These are phyloP conservation scores for Misopates orontium DNA, from an alignment of 257 asterid genomes.

Conservation along the genomic window DNA sequence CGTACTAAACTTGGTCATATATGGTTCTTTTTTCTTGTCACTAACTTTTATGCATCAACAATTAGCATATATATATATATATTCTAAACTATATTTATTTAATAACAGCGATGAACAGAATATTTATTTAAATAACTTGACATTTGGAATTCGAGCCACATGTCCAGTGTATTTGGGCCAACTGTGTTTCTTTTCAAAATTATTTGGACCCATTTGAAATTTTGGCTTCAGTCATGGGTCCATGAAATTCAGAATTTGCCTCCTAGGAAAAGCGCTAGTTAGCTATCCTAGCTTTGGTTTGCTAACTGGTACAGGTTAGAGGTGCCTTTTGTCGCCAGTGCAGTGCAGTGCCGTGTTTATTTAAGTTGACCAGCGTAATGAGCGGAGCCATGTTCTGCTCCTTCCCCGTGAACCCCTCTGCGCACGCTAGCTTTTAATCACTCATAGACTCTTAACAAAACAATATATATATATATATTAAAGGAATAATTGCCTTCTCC, in stretches of 20 bases:
- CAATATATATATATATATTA: no score
- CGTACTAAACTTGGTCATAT: no score
- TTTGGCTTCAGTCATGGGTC: background rate
- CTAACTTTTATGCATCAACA: no score
- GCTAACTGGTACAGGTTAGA: background rate
- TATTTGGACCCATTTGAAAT: constrained; percentile 7
- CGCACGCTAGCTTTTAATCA: constrained; percentile 2
- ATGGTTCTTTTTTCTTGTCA: no score
- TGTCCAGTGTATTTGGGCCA: background rate
- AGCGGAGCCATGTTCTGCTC: constrained; percentile 36
- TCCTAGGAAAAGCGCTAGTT: constrained; percentile 5
- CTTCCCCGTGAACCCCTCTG: constrained; percentile 24
- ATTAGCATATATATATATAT: no score
- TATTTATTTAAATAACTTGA: no score
- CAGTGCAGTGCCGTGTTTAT: no score
- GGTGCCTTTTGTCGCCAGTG: constrained; percentile 19
- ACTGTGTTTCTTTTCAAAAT: no score
- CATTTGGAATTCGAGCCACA: background rate
- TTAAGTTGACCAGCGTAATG: constrained; percentile 29
- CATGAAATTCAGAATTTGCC: background rate
- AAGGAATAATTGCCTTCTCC: background rate
- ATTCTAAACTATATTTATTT: no score
- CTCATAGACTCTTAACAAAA: background rate
- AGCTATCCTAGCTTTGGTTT: constrained; percentile 4
- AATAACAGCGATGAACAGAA: no score